These are phyloP conservation scores for Mollisia scopiformis DNA, from an alignment of 2,329 filamentous ascomycete genomes.

Conservation along the genomic window DNA sequence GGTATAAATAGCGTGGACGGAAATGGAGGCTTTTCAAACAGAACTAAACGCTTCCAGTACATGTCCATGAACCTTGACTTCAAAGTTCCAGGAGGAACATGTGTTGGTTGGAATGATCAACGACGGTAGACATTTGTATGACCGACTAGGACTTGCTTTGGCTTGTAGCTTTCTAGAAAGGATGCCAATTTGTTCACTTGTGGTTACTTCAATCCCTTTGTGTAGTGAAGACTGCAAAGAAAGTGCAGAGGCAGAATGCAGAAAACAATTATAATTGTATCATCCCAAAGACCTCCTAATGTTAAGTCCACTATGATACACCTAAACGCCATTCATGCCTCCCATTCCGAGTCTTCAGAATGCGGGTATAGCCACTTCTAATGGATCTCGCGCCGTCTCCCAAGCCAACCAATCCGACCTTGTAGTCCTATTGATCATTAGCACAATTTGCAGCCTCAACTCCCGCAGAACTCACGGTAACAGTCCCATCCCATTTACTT, in stretches of 20 bases:
- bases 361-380: constrained; percentile 38
- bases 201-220: no score
- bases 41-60: no score
- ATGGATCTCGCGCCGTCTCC: constrained; percentile 57
- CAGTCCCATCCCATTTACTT: constrained; percentile 94
- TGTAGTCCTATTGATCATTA: constrained; percentile 69
- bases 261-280: not conserved
- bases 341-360: constrained; percentile 29
- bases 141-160: no score
- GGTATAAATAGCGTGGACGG: no score
- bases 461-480: constrained; percentile 70
- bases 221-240: no score
- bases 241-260: not conserved
- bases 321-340: not conserved
- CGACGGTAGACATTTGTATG: no score
- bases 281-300: not conserved
- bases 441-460: not conserved
- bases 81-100: no score
- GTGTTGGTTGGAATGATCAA: no score
- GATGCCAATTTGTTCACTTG: no score
- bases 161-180: no score
- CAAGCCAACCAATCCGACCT: constrained; percentile 97
- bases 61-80: no score
- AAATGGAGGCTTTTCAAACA: no score
- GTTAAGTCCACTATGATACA: not conserved